Percentiles rank a stretch among this genome's conserved stretches.
phyloP scores from a whole-genome alignment of 2,329 filamentous ascomycete genomes.

The Microdochium bolleyi region DNA sequence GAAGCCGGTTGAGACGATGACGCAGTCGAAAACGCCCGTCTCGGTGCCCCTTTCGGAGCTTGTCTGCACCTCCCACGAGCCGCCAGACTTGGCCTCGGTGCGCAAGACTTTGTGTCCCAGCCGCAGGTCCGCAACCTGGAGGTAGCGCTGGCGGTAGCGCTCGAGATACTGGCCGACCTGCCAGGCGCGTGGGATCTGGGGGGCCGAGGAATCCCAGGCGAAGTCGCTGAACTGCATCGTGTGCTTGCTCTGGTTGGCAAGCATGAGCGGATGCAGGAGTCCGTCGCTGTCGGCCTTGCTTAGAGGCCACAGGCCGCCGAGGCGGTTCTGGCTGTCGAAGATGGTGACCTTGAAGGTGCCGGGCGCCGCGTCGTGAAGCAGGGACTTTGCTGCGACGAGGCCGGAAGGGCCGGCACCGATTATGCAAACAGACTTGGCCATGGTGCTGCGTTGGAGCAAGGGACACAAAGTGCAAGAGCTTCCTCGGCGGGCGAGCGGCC shows the following conservation, averaged over 20 bases:
- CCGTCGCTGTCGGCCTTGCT: constrained; percentile 37
- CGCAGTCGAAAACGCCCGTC: constrained; percentile 55
- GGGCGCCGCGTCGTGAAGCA: constrained; percentile 50
- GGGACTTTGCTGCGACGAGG: constrained; percentile 63
- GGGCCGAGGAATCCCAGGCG: constrained; percentile 54
- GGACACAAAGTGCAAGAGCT: too few species aligned
- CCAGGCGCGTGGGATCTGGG: constrained; percentile 68
- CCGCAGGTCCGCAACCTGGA: constrained; percentile 35
- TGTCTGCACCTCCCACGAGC: constrained; percentile 32
- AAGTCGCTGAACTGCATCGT: constrained; percentile 67
- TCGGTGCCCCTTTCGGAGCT: constrained; percentile 24
- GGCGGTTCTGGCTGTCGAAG: constrained; percentile 55
- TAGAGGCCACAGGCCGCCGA: constrained; percentile 74
- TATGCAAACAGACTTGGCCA: constrained; percentile 43
- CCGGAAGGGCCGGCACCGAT: constrained; percentile 59
- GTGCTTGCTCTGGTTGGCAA: constrained; percentile 69
- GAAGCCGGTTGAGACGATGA: constrained; percentile 69
- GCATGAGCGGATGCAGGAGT: constrained; percentile 58
- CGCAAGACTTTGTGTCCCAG: constrained; percentile 38
- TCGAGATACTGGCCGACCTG: constrained; percentile 68
- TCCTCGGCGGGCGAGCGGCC: too few species aligned
- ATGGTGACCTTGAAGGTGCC: constrained; percentile 59
- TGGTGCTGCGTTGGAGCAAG: constrained; percentile 6
- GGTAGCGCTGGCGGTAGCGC: constrained; percentile 53
- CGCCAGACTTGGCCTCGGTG: constrained; percentile 23